Percentiles rank a stretch among this genome's conserved stretches.
phyloP scores from a whole-genome alignment of 306 rosid species.

The Pueraria montana region DNA sequence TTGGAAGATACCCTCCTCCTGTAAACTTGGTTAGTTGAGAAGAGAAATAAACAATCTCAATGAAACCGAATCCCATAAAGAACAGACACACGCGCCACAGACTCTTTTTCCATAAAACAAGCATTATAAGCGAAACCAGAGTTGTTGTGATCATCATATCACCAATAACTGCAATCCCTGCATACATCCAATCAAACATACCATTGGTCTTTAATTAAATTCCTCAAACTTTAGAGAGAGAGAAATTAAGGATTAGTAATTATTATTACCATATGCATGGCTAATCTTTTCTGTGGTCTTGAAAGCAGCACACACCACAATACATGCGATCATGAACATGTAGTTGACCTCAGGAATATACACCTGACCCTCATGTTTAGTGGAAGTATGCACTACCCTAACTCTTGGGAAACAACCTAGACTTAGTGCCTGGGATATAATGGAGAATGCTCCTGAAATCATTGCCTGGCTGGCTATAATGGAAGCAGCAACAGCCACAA shows the following conservation, averaged over 20 bases:
- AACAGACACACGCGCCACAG: constrained; percentile 65
- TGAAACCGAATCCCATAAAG: constrained; percentile 52
- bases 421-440: constrained; percentile 72
- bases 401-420: constrained; percentile 86
- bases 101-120: constrained; percentile 79
- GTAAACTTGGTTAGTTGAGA: constrained; percentile 73
- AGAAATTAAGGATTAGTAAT: too few relatives aligned
- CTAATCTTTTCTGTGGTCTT: constrained; percentile 79
- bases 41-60: constrained; percentile 61
- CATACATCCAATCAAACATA: neutral
- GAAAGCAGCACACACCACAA: constrained; percentile 69
- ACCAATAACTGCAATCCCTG: constrained; percentile 81
- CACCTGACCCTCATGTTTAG: constrained; percentile 77
- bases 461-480: constrained; percentile 92
- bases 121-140: constrained; percentile 72
- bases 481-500: constrained; percentile 79
- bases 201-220: too few relatives aligned
- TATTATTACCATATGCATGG: constrained; percentile 79
- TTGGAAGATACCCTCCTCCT: constrained; percentile 81
- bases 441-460: constrained; percentile 89
- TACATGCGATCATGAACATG: constrained; percentile 77
- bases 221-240: too few relatives aligned
- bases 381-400: constrained; percentile 84
- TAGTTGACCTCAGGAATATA: constrained; percentile 85
- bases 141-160: constrained; percentile 77